Conservation (phyloP, 2,329 filamentous ascomycete species). For the Calonectria crousiana region DNA sequence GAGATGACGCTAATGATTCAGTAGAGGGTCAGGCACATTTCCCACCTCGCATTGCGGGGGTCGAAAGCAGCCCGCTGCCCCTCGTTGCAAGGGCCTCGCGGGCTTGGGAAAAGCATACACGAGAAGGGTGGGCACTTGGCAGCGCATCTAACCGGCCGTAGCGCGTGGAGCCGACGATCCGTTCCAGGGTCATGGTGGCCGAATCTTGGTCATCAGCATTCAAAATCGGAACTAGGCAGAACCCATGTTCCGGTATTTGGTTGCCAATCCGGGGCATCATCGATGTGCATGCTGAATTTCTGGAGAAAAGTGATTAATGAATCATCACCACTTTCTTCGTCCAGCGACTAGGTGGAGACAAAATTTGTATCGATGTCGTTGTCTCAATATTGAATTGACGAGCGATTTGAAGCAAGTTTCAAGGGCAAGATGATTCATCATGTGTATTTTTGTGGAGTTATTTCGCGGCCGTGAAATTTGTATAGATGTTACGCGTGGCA, state of each 20-base stretch:
- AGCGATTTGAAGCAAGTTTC: not conserved
- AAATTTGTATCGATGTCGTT: not conserved
- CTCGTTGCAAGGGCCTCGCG: not conserved
- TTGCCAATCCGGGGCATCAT: not conserved
- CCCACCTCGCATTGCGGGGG: not conserved
- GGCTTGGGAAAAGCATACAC: conserved; percentile 8
- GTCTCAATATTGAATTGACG: not conserved
- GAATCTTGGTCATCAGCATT: not conserved
- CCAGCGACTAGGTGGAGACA: not conserved
- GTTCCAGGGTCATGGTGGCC: not conserved
- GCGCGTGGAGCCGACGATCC: not conserved
- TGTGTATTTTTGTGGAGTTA: not conserved
- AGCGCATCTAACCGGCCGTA: not conserved
- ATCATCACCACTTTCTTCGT: not conserved
- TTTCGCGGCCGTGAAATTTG: not conserved
- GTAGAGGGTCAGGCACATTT: not conserved
- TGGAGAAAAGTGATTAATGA: not conserved
- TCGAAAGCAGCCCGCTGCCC: not conserved
- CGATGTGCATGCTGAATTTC: not conserved
- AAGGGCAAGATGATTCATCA: not conserved
- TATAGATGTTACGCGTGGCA: not conserved
- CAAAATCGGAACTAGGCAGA: not conserved
- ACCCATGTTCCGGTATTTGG: not conserved
- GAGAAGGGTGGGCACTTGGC: not conserved
- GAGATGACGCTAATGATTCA: conserved; percentile 32